Evolutionary conservation across 305 asterid species (phyloP).

Genomic region (Fraxinus latifolia): DNA sequence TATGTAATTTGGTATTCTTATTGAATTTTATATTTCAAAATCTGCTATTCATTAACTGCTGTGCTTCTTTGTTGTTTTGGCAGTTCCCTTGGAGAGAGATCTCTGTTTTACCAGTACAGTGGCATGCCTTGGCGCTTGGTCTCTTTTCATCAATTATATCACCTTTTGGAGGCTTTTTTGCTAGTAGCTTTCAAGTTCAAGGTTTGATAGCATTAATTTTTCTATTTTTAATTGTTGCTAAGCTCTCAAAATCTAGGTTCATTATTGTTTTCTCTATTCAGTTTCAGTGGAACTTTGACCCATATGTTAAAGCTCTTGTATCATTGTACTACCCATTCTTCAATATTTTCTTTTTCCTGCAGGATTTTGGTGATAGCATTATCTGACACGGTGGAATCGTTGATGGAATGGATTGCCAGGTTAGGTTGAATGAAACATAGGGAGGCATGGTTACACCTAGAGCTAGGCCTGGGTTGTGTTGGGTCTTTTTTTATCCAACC

Average conservation of each 20-base stretch:
- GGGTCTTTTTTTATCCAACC: too few relatives aligned
- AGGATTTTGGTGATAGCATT: constrained; percentile 99
- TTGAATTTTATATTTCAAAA: not conserved
- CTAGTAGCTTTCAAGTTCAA: constrained; percentile 67
- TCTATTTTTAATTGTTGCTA: not conserved
- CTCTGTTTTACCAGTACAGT: constrained; percentile 66
- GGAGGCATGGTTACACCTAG: not conserved
- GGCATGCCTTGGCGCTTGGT: constrained; percentile 87
- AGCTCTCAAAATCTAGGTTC: constrained; percentile 17
- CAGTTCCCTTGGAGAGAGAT: constrained; percentile 53
- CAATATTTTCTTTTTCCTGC: constrained; percentile 11
- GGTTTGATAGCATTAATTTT: constrained; percentile 29
- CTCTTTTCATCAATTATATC: constrained; percentile 92
- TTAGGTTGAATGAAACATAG: constrained; percentile 21
- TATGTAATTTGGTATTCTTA: not conserved
- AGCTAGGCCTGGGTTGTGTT: too few relatives aligned
- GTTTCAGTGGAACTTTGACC: constrained; percentile 1
- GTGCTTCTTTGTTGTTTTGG: constrained; percentile 16
- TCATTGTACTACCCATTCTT: constrained; percentile 8
- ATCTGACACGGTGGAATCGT: constrained; percentile 99
- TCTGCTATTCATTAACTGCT: constrained; percentile 17
- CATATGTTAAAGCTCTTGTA: not conserved
- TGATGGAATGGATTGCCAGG: constrained; percentile 99
- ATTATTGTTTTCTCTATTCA: not conserved
- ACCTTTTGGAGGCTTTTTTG: constrained; percentile 97